Percentiles rank a stretch among this genome's conserved stretches.
phyloP scores from a whole-genome alignment of 2,329 filamentous ascomycete genomes.

The Phaeosphaeria sp. region DNA sequence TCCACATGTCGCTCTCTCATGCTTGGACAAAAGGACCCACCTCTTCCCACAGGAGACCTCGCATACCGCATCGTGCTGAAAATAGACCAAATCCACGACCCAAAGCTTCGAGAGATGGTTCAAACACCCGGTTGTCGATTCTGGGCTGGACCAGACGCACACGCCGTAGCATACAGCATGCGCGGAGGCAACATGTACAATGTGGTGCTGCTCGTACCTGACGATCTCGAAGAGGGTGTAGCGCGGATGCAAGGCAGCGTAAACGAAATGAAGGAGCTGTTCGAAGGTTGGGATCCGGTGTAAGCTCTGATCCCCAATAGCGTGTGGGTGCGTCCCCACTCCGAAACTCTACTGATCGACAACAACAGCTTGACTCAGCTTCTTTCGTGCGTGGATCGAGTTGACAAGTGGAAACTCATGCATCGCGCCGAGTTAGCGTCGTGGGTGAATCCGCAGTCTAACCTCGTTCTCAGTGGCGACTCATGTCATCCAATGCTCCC shows the following conservation, averaged over 20 bases:
- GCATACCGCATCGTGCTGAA: slow-evolving; percentile 69
- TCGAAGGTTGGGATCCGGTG: slow-evolving; percentile 70
- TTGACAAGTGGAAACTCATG: slow-evolving; percentile 76
- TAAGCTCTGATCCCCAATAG: slow-evolving; percentile 10
- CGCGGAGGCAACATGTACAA: slow-evolving; percentile 68
- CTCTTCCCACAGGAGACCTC: slow-evolving; percentile 65
- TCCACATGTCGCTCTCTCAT: slow-evolving; percentile 59
- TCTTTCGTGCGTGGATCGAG: slow-evolving; percentile 58
- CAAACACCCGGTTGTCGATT: slow-evolving; percentile 62
- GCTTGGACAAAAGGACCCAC: slow-evolving; percentile 24
- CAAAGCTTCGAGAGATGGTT: slow-evolving; percentile 61
- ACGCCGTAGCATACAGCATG: slow-evolving; percentile 69
- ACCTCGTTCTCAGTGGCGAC: slow-evolving; percentile 60
- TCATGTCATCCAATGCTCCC: slow-evolving; percentile 46
- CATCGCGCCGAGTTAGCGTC: slow-evolving; percentile 47
- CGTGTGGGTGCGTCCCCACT: neutral
- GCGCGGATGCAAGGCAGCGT: slow-evolving; percentile 60
- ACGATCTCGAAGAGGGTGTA: slow-evolving; percentile 64
- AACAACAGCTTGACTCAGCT: slow-evolving; percentile 25
- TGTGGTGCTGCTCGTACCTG: slow-evolving; percentile 70
- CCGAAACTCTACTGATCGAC: slow-evolving; percentile 27
- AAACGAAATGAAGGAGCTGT: slow-evolving; percentile 67
- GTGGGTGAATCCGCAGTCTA: slow-evolving; percentile 55
- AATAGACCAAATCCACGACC: slow-evolving; percentile 60
- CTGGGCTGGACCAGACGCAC: slow-evolving; percentile 69